These are phyloP conservation scores for Podila verticillata DNA, from an alignment of 192 early-diverging fungal genomes.

Conservation along the genomic window DNA sequence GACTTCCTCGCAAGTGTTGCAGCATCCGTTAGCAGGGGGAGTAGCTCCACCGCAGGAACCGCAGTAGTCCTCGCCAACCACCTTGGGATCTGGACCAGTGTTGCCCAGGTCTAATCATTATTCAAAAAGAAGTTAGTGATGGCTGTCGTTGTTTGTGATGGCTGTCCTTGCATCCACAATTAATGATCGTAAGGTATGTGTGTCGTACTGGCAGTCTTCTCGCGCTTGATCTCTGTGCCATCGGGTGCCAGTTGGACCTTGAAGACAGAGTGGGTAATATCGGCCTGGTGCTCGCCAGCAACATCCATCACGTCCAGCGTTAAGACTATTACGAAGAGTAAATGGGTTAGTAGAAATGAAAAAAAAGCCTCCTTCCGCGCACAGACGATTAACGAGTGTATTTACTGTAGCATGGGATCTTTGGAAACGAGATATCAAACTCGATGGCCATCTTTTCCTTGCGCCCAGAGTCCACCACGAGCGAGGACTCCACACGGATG, in stretches of 20 bases:
- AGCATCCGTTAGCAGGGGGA: conserved; percentile 79
- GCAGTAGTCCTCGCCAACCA: conserved; percentile 69
- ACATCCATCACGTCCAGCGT: conserved; percentile 97
- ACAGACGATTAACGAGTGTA: neutral
- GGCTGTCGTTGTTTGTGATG: neutral
- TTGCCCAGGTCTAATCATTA: conserved; percentile 61
- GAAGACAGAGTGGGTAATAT: conserved; percentile 80
- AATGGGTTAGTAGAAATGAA: neutral
- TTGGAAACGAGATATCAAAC: conserved; percentile 91
- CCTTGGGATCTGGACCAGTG: conserved; percentile 34
- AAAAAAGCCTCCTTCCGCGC: neutral
- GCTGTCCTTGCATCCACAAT: neutral
- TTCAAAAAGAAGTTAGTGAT: neutral
- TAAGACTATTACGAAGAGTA: conserved; percentile 63
- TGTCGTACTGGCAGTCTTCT: conserved; percentile 63
- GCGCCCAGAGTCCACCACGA: conserved; percentile 85
- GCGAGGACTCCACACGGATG: conserved; percentile 71
- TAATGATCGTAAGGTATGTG: neutral
- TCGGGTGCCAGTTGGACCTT: conserved; percentile 77
- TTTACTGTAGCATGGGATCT: conserved; percentile 88
- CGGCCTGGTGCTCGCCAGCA: conserved; percentile 88
- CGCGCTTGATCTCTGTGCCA: conserved; percentile 72
- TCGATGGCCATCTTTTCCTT: conserved; percentile 92
- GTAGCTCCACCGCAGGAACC: conserved; percentile 90
- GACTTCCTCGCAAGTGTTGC: conserved; percentile 95